A percentile compares a stretch with the other conserved stretches of the same genome.
Evolutionary conservation across 2,329 filamentous ascomycete genomes (phyloP).

Genomic region (Allantophomopsis cytisporea): DNA sequence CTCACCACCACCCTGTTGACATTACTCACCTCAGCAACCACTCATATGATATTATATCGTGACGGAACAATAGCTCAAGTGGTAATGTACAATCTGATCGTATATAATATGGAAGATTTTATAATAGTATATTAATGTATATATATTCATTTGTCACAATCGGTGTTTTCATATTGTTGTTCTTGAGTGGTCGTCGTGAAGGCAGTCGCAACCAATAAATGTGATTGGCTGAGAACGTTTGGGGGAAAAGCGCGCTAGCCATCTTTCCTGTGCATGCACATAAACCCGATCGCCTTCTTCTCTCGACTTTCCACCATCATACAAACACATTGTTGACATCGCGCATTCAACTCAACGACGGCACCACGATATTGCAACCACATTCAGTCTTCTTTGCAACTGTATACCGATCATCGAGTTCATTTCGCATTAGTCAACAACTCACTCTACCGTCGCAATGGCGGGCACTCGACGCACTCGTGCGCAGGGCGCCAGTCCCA

Average conservation of each 20-base stretch:
- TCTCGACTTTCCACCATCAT: neutral
- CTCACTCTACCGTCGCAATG: neutral
- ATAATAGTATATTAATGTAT: too few species aligned
- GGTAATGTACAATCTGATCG: too few species aligned
- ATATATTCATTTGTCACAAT: too few species aligned
- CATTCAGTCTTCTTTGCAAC: neutral
- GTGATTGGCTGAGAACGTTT: too few species aligned
- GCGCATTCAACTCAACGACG: neutral
- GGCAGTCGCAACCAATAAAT: too few species aligned
- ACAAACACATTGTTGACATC: neutral
- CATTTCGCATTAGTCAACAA: neutral
- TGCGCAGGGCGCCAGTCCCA: constrained; percentile 1
- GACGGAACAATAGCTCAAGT: too few species aligned
- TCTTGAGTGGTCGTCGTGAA: too few species aligned
- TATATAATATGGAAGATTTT: too few species aligned
- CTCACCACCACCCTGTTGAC: neutral
- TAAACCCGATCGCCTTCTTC: neutral
- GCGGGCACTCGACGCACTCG: constrained; percentile 1
- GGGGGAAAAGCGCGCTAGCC: too few species aligned
- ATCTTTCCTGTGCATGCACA: neutral
- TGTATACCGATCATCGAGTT: neutral
- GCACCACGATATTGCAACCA: neutral
- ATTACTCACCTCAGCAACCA: too few species aligned
- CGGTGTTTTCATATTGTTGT: too few species aligned
- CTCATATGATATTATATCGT: too few species aligned